These are phyloP conservation scores for Phyllostachys edulis DNA, from an alignment of 176 grass and related monocot species.

Conservation along the genomic window DNA sequence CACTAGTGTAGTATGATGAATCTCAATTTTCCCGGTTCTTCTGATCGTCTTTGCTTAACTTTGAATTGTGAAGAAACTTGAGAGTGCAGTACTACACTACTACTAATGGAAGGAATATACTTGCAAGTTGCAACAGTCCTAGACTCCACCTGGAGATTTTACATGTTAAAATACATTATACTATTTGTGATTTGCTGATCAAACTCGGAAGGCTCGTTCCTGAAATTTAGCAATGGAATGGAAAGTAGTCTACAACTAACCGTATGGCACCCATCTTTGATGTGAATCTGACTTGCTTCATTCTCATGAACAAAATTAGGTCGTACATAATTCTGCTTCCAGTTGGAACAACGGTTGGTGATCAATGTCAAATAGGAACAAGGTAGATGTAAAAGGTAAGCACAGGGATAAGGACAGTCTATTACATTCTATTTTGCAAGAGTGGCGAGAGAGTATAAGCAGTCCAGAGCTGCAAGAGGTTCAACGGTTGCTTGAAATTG, in stretches of 20 bases:
- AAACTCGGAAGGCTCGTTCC: neutral
- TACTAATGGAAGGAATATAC: too few relatives aligned
- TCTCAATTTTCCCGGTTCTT: too few relatives aligned
- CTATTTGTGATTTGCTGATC: slow-evolving; percentile 16
- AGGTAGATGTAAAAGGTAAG: neutral
- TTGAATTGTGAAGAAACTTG: too few relatives aligned
- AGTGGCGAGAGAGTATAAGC: slow-evolving; percentile 73
- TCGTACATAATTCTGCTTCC: slow-evolving; percentile 66
- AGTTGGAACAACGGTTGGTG: slow-evolving; percentile 16
- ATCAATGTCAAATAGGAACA: neutral
- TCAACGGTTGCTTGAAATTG: slow-evolving; percentile 80
- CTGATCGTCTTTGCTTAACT: too few relatives aligned
- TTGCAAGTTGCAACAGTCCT: too few relatives aligned
- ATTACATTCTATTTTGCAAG: slow-evolving; percentile 81
- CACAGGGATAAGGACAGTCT: neutral
- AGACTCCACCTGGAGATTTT: neutral
- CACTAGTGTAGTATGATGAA: too few relatives aligned
- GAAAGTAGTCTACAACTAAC: slow-evolving; percentile 51
- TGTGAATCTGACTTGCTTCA: slow-evolving; percentile 82
- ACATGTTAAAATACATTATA: neutral
- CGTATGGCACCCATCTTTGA: slow-evolving; percentile 81
- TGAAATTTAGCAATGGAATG: slow-evolving; percentile 17
- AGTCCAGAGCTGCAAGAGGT: slow-evolving; percentile 84
- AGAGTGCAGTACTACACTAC: too few relatives aligned
- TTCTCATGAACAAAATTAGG: slow-evolving; percentile 70